Base-by-base conservation (phyloP, 352 stramenopile genomes). In the Pythium aquatile region DNA sequence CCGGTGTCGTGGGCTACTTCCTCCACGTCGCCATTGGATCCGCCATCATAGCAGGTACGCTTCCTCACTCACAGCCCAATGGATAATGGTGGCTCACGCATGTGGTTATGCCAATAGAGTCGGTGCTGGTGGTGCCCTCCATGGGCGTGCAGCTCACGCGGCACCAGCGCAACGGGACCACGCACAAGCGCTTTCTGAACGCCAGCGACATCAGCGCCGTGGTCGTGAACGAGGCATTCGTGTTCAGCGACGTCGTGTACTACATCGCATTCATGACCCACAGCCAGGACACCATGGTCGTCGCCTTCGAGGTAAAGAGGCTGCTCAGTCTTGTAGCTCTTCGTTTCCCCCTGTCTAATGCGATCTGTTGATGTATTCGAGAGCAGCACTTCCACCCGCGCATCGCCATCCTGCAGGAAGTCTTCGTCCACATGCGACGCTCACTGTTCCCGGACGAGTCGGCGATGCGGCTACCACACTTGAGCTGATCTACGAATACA, bases 141-240 rank as follows among this genome's bases (percentile, higher is more conserved):
- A 63, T 91, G 16, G 87, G 87, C 39, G 76, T 94, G n/a, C 87
- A 92, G 53, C 59, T 96, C 46, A 75, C 70, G 59, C 87, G 79
- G 52, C 84, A 65, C 55, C 70, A 56, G 57, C 81, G 81, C 24
- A 93, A 76, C 65, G 85, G 81, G 10, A 57, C 66, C 42, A 70
- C 33, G 24, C 63, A 61, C 35, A 63, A 61, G 16, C 57, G 79
- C 72, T 89, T 89, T 46, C 61, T 89, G 46, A 77, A 86, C 42
- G 62, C 62, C 30, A 55, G 55, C 16, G 58, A 75, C 39, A 78
- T 96, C 59, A 79, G 72, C 29, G 85, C 83, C 1, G 83, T 94
- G 42, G 77, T 91, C 13, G 68, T 96, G 66, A 93, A 93, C 63
- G 87, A 96, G 63, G 83, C 77, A 4, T 94, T 96, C 48, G 84